Conservation (phyloP, 2,329 filamentous ascomycete genomes). For the Cercospora citrullina region DNA sequence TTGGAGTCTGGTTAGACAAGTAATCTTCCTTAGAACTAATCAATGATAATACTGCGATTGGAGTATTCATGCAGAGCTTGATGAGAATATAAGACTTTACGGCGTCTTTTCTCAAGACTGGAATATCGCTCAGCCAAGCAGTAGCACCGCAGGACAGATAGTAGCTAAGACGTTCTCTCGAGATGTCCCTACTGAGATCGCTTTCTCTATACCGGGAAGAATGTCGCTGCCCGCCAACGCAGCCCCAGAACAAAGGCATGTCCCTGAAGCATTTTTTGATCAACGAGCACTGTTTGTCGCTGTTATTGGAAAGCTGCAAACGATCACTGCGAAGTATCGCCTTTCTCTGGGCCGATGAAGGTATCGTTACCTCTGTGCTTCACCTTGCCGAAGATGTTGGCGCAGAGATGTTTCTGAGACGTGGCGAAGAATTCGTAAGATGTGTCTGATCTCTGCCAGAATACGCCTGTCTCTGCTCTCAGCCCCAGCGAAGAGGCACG, state of each 20-base stretch:
- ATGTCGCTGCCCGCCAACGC: not conserved
- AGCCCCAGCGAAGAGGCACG: not conserved
- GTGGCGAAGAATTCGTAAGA: not conserved
- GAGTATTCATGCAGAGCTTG: not conserved
- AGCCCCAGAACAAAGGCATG: too few species aligned
- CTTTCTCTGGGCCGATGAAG: not conserved
- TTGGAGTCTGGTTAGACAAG: not conserved
- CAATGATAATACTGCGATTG: not conserved
- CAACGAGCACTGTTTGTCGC: not conserved
- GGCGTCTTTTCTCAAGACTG: not conserved
- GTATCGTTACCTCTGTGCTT: not conserved
- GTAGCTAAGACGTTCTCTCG: not conserved
- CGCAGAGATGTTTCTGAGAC: not conserved
- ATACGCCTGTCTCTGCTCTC: not conserved
- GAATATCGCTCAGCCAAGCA: not conserved
- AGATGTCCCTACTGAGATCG: not conserved
- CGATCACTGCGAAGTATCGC: not conserved
- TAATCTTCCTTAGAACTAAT: not conserved
- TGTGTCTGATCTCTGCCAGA: not conserved
- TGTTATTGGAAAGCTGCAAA: not conserved
- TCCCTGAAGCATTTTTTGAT: not conserved
- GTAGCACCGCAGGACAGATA: not conserved
- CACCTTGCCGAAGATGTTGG: not conserved
- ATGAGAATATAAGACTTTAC: not conserved
- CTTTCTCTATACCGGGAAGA: not conserved